A percentile compares a stretch with the other conserved stretches of the same genome.
These are phyloP conservation scores for Penicillium taxi DNA, from an alignment of 495 filamentous ascomycete genomes.

Conservation along the genomic window DNA sequence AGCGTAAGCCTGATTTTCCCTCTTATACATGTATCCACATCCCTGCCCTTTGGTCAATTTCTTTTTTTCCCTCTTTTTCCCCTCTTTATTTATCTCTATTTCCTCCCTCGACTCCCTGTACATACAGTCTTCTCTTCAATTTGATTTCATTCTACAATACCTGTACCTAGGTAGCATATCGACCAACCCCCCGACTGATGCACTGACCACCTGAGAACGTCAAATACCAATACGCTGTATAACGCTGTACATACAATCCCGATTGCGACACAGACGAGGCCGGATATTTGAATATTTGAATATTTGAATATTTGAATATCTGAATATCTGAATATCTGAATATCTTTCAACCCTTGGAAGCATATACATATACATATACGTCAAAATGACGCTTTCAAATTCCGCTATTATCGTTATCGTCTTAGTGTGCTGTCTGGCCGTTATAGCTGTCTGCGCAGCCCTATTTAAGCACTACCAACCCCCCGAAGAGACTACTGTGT, in stretches of 20 bases:
- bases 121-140: not conserved
- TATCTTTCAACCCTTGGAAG: too few relatives aligned
- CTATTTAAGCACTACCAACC: constrained; percentile 28
- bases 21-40: not conserved
- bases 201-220: constrained; percentile 4
- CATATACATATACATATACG: too few relatives aligned
- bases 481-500: constrained; percentile 7
- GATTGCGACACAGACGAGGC: too few relatives aligned
- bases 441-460: constrained; percentile 28
- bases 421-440: constrained; percentile 30
- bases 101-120: too few relatives aligned
- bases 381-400: constrained; percentile 25
- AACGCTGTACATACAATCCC: too few relatives aligned
- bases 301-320: too few relatives aligned
- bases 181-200: not conserved
- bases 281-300: too few relatives aligned
- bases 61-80: not conserved
- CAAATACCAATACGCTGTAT: too few relatives aligned
- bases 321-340: too few relatives aligned
- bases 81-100: not conserved
- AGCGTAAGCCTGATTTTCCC: not conserved
- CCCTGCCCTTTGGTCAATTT: not conserved
- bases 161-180: too few relatives aligned
- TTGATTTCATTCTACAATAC: too few relatives aligned
- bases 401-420: constrained; percentile 38